Evolutionary conservation across 108 stramenopile genomes (phyloP).

Genomic region (Skeletonema costatum): DNA sequence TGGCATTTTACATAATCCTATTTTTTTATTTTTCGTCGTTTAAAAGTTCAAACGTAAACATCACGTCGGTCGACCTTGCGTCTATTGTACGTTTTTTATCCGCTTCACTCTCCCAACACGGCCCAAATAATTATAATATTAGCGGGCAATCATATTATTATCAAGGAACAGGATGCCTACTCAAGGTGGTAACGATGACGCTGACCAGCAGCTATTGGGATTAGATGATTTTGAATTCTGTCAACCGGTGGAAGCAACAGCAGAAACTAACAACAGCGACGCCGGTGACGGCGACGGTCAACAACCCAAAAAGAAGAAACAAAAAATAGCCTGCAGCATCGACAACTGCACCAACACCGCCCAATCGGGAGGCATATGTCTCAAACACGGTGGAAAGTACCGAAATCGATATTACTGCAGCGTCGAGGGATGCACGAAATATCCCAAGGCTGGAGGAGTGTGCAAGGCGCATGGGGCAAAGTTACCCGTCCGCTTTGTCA

Average conservation of each 20-base stretch:
- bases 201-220: not conserved
- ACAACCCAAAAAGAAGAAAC: not conserved
- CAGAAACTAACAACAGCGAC: not conserved
- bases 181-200: not conserved
- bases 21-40: too few species aligned
- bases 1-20: too few species aligned
- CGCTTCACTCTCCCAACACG: too few species aligned
- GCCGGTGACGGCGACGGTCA: not conserved
- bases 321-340: not conserved
- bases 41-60: too few species aligned
- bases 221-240: not conserved
- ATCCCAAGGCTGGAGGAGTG: not conserved
- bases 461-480: not conserved
- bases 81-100: too few species aligned
- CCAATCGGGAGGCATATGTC: not conserved
- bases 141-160: too few species aligned
- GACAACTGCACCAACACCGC: not conserved
- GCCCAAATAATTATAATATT: too few species aligned
- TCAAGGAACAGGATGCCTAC: too few species aligned
- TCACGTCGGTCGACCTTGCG: too few species aligned
- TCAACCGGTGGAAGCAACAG: not conserved
- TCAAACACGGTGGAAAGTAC: not conserved
- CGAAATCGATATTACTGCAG: not conserved
- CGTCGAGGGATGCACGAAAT: not conserved
- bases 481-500: not conserved